Evolutionary conservation across 257 asterid species (phyloP).

Genomic region (Solanum microdontum): DNA sequence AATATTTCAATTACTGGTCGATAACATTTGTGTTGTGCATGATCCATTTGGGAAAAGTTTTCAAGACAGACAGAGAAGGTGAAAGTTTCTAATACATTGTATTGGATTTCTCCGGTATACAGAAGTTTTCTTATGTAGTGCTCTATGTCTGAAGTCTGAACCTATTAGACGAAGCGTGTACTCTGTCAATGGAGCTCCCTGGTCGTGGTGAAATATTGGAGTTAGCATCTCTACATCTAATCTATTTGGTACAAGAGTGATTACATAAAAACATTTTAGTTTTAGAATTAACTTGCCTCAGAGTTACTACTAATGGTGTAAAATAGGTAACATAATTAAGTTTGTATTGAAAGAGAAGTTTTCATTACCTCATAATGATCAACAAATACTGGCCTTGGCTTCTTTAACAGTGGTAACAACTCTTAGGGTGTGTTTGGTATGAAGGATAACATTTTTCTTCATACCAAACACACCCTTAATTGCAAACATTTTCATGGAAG

Average conservation of each 20-base stretch:
- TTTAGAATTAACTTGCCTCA: too few relatives aligned
- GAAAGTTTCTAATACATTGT: not conserved
- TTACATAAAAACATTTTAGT: not conserved
- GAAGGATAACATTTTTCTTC: too few relatives aligned
- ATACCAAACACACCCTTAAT: too few relatives aligned
- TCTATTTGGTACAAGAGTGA: not conserved
- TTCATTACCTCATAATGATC: constrained; percentile 71
- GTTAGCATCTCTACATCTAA: too few relatives aligned
- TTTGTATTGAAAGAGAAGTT: not conserved
- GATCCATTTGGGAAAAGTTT: not conserved
- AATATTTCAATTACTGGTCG: not conserved
- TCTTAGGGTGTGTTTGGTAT: too few relatives aligned
- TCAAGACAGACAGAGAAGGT: not conserved
- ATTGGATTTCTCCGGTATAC: constrained; percentile 58
- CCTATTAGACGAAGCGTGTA: constrained; percentile 85
- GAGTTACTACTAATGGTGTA: too few relatives aligned
- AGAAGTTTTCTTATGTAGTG: constrained; percentile 79
- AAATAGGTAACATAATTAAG: not conserved
- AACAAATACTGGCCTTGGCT: constrained; percentile 9
- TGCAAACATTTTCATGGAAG: too few relatives aligned
- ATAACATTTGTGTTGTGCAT: not conserved
- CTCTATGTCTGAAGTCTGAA: constrained; percentile 47
- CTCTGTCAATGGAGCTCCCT: constrained; percentile 89
- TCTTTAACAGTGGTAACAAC: too few relatives aligned
- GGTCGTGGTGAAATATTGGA: too few relatives aligned